Evolutionary conservation across 78 protist species (phyloP).

Genomic region (Dictyostelium brefeldianum): DNA sequence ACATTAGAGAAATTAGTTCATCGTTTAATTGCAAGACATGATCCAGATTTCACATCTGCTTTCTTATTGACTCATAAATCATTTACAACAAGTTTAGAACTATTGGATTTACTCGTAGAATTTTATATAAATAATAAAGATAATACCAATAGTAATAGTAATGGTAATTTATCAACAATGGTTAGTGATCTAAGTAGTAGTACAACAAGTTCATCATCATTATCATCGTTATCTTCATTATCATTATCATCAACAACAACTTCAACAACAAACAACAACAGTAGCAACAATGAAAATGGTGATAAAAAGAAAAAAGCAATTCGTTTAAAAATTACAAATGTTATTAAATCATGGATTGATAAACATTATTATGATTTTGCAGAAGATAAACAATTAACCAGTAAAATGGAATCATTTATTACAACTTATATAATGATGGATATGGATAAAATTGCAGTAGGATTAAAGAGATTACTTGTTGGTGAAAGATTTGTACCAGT

Average conservation of each 20-base stretch:
- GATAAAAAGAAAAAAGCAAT: constrained; percentile 44
- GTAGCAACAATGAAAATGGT: neutral
- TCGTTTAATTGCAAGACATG: constrained; percentile 55
- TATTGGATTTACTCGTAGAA: constrained; percentile 53
- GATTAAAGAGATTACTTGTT: constrained; percentile 14
- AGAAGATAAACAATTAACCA: constrained; percentile 39
- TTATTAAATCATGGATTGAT: constrained; percentile 77
- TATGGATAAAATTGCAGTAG: constrained; percentile 34
- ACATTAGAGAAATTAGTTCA: constrained; percentile 50
- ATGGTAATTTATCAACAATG: neutral
- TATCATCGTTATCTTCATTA: neutral
- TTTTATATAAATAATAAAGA: constrained; percentile 26
- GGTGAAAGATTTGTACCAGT: constrained; percentile 41
- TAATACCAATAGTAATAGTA: neutral
- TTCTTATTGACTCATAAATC: constrained; percentile 76
- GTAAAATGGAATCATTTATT: constrained; percentile 52
- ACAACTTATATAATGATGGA: neutral
- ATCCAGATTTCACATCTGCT: constrained; percentile 54
- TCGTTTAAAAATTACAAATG: constrained; percentile 65
- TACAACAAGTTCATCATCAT: neutral
- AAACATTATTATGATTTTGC: constrained; percentile 68
- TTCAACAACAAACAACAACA: neutral
- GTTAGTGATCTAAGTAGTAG: constrained; percentile 10
- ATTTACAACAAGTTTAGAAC: constrained; percentile 70
- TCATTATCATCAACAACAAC: too few species aligned